Percentiles rank a stretch among this genome's conserved stretches.
Evolutionary conservation across 1,284 basidiomycete species (phyloP).

Genomic region (Cystobasidiaceae sp.): DNA sequence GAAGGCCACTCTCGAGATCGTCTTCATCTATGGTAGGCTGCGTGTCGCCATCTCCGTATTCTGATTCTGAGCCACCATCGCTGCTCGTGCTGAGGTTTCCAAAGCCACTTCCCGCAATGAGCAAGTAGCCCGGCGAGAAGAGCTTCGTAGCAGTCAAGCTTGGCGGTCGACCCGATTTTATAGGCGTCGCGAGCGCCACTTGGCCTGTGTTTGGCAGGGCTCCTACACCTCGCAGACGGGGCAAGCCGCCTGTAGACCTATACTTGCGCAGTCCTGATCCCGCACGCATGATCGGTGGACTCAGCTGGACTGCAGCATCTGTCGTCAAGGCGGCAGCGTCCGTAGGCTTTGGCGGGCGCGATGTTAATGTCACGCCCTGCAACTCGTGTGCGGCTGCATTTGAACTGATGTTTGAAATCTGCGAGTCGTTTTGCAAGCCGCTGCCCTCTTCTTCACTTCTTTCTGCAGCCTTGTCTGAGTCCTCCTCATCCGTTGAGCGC

Average conservation of each 20-base stretch:
- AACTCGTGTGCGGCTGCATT: neutral
- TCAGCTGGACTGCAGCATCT: neutral
- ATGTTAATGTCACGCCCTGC: neutral
- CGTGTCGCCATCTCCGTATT: no score
- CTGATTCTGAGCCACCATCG: neutral
- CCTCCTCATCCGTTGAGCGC: neutral
- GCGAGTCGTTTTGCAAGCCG: neutral
- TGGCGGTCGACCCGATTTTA: neutral
- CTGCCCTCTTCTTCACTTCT: neutral
- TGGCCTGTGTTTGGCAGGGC: neutral
- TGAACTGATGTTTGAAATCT: neutral
- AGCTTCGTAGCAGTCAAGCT: constrained; percentile 11
- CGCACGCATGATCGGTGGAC: neutral
- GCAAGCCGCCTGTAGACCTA: constrained; percentile 14
- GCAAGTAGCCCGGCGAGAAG: constrained; percentile 22
- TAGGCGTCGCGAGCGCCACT: neutral
- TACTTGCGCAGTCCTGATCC: constrained; percentile 21
- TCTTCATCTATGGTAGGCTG: no score
- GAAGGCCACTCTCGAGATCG: neutral
- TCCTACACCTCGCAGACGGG: neutral
- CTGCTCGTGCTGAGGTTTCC: neutral
- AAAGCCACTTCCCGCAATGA: constrained; percentile 22
- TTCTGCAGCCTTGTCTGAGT: neutral
- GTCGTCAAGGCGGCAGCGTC: neutral
- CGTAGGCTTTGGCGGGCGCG: neutral